Evolutionary conservation across 2,329 filamentous ascomycete species (phyloP).

Genomic region (Fusarium hainanense): DNA sequence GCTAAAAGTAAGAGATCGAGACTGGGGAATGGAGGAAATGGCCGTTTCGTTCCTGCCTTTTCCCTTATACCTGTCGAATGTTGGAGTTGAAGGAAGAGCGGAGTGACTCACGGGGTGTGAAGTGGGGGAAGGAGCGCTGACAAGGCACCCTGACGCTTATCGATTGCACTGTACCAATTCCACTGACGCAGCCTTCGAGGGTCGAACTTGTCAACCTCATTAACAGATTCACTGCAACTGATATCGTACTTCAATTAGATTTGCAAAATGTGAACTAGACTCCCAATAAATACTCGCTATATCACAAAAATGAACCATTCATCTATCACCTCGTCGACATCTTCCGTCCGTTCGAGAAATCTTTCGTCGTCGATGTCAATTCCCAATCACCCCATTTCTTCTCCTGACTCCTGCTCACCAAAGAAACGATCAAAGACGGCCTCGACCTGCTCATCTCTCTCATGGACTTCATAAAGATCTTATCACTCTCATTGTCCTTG

Average conservation of each 20-base stretch:
- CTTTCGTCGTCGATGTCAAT: background rate
- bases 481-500: background rate
- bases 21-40: background rate
- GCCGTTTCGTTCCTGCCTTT: background rate
- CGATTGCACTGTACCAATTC: no score
- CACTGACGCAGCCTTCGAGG: no score
- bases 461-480: slow-evolving; percentile 29
- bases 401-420: background rate
- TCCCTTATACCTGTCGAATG: background rate
- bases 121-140: no score
- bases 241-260: no score
- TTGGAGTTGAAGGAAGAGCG: background rate
- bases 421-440: background rate
- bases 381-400: slow-evolving; percentile 35
- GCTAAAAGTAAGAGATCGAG: background rate
- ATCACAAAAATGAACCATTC: background rate
- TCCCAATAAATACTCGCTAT: background rate
- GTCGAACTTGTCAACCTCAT: no score
- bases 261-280: background rate
- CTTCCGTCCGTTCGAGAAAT: slow-evolving; percentile 24
- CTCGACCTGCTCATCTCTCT: slow-evolving; percentile 22
- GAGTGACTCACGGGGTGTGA: background rate
- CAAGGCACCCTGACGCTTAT: no score
- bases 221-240: no score
- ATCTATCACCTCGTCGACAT: background rate